Conservation (phyloP, 208 protist genomes). For the Acanthamoeba castellanii region DNA sequence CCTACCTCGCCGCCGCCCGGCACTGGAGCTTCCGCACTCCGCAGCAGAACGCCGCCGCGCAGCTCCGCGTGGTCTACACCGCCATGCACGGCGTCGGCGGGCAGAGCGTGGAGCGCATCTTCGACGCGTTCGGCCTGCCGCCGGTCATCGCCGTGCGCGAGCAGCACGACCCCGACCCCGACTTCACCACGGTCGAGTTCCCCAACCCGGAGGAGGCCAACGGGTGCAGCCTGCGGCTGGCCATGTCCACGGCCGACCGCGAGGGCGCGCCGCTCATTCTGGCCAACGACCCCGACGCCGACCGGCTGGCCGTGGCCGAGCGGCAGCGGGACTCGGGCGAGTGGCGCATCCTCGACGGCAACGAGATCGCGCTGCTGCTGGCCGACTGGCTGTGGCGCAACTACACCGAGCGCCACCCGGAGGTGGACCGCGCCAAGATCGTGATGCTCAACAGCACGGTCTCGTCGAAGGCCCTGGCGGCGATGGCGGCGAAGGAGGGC, state of each 20-base stretch:
- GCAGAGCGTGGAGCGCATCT: conserved; percentile 88
- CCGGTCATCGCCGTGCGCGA: conserved; percentile 75
- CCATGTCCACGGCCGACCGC: conserved; percentile 91
- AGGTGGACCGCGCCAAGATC: conserved; percentile 52
- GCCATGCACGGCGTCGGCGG: conserved; percentile 96
- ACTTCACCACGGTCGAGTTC: conserved; percentile 97
- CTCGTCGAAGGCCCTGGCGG: conserved; percentile 92
- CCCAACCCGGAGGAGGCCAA: conserved; percentile 99
- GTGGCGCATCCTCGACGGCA: conserved; percentile 97
- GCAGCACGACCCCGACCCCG: conserved; percentile 95
- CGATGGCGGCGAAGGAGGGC: conserved; percentile 95
- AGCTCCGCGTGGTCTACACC: conserved; percentile 88
- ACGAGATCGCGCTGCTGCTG: conserved; percentile 97
- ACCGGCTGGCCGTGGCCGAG: conserved; percentile 97
- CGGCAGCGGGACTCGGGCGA: conserved; percentile 83
- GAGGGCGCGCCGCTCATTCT: conserved; percentile 92
- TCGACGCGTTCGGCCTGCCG: conserved; percentile 89
- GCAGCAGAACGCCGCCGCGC: conserved; percentile 1
- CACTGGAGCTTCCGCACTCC: conserved; percentile 1
- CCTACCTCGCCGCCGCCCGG: neutral
- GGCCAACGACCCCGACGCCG: conserved; percentile 99
- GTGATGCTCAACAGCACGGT: conserved; percentile 90
- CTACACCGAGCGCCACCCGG: conserved; percentile 74
- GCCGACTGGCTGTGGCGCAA: conserved; percentile 94
- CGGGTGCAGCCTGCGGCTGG: conserved; percentile 90